A percentile compares a stretch with the other conserved stretches of the same genome.
phyloP scores from a whole-genome alignment of 139 green algal species.

The Closterium sp. region DNA sequence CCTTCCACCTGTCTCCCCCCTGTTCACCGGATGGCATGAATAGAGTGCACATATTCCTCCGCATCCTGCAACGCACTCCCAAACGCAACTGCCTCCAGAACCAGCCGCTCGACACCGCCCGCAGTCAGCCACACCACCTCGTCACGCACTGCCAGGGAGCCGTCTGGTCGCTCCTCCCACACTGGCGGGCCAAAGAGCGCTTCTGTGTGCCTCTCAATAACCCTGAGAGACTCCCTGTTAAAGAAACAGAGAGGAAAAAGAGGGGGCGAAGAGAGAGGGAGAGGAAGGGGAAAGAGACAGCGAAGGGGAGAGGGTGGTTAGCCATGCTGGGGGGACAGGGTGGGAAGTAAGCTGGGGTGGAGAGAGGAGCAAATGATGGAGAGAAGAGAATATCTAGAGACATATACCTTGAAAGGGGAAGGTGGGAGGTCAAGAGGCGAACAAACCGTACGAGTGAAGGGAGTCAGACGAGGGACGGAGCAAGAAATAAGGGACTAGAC shows the following conservation, averaged over 20 bases:
- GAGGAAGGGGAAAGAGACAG: too few relatives aligned
- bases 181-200: background rate
- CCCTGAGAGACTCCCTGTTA: background rate
- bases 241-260: background rate
- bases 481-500: too few relatives aligned
- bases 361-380: too few relatives aligned
- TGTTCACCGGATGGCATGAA: background rate
- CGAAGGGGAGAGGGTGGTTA: background rate
- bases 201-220: background rate
- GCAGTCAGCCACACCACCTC: background rate
- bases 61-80: background rate
- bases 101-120: background rate
- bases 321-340: too few relatives aligned
- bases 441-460: too few relatives aligned
- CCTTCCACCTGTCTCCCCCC: background rate
- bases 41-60: background rate
- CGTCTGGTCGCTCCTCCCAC: background rate
- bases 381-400: too few relatives aligned
- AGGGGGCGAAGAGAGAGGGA: background rate
- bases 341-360: background rate
- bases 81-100: background rate
- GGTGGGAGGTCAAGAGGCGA: too few relatives aligned
- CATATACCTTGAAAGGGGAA: too few relatives aligned
- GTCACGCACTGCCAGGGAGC: background rate
- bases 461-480: too few relatives aligned